Percentiles rank a stretch among this genome's conserved stretches.
Conservation (phyloP, 768 basidiomycete genomes). For the Suillus alpinus region DNA sequence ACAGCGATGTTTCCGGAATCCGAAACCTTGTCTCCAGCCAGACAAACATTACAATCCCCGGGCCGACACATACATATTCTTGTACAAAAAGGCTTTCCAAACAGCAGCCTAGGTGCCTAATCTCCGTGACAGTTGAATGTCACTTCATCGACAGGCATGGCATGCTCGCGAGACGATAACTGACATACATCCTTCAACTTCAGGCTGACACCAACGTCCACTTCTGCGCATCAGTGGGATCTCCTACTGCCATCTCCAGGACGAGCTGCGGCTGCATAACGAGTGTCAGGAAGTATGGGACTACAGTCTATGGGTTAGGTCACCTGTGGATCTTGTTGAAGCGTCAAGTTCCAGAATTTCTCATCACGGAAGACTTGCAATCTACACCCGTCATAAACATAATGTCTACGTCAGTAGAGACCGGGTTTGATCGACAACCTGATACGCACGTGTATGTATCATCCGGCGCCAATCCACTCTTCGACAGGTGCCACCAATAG, state of each 20-base stretch:
- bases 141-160: background rate
- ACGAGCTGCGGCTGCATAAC: background rate
- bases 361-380: background rate
- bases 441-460: background rate
- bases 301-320: background rate
- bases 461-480: too few species aligned
- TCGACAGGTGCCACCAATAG: too few species aligned
- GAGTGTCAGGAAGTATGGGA: background rate
- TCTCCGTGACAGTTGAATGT: background rate
- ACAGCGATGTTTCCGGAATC: too few species aligned
- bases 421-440: background rate
- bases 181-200: background rate
- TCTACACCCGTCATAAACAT: background rate
- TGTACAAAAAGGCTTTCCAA: background rate
- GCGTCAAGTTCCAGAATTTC: background rate
- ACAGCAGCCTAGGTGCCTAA: background rate
- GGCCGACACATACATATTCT: too few species aligned
- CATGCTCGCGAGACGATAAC: too few species aligned
- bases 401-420: background rate
- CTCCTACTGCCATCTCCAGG: background rate
- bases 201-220: background rate
- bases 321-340: background rate
- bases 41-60: too few species aligned
- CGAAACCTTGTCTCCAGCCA: too few species aligned
- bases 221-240: accelerated